phyloP scores from a whole-genome alignment of 352 stramenopile genomes.

The Globisporangium abappressorium region DNA sequence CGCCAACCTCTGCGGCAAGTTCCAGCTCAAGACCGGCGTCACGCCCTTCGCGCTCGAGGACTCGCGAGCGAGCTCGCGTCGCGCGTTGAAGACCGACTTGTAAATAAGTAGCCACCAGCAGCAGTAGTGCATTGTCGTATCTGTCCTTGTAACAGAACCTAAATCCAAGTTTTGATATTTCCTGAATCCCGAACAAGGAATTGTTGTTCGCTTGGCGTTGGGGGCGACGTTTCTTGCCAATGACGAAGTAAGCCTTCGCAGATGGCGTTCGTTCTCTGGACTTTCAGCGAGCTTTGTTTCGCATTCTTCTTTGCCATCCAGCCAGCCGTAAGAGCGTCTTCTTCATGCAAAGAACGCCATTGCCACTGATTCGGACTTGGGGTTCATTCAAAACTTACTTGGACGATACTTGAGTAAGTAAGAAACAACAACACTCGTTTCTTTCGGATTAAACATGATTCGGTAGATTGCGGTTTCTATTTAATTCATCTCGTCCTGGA shows the following conservation, averaged over 20 bases:
- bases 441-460: constrained; percentile 4
- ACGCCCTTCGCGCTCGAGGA: constrained; percentile 12
- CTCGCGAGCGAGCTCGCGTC: background rate
- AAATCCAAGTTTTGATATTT: background rate
- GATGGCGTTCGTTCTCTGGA: background rate
- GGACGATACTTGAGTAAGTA: background rate
- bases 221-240: background rate
- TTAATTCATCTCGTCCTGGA: constrained; percentile 91
- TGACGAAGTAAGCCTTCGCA: too few relatives aligned
- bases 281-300: background rate
- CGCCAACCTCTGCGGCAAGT: constrained; percentile 37
- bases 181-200: background rate
- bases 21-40: constrained; percentile 22
- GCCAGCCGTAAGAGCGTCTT: background rate
- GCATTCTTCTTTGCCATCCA: background rate
- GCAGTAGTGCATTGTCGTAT: background rate
- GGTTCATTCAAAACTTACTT: background rate
- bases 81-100: constrained; percentile 1
- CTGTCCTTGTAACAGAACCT: background rate
- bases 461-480: background rate
- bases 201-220: background rate
- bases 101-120: background rate
- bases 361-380: background rate
- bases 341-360: background rate
- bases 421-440: background rate